Percentiles rank a stretch among this genome's conserved stretches.
phyloP scores from a whole-genome alignment of 768 basidiomycete genomes.

The Suillus plorans region DNA sequence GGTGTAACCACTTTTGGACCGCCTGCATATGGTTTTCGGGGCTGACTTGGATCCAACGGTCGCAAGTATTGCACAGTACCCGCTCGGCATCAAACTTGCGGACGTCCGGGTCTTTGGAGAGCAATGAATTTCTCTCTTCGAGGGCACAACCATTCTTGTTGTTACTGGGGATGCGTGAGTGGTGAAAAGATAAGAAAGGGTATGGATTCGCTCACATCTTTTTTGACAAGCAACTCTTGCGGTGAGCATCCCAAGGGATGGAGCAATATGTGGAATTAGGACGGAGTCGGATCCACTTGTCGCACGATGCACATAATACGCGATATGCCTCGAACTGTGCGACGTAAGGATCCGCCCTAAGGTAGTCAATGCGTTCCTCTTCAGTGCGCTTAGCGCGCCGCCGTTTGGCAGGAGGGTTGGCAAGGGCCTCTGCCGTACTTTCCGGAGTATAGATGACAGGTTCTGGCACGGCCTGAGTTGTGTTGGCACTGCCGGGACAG shows the following conservation, averaged over 20 bases:
- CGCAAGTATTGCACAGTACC: conserved; percentile 67
- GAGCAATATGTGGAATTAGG: conserved; percentile 86
- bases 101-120: conserved; percentile 67
- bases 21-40: conserved; percentile 60
- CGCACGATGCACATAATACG: conserved; percentile 75
- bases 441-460: conserved; percentile 45
- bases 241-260: conserved; percentile 87
- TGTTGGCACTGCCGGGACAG: conserved; percentile 23
- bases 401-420: conserved; percentile 56
- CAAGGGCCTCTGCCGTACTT: conserved; percentile 39
- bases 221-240: conserved; percentile 80
- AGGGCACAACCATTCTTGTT: conserved; percentile 57
- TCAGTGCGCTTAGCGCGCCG: conserved; percentile 76
- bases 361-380: conserved; percentile 71
- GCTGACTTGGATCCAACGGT: conserved; percentile 62
- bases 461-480: conserved; percentile 32
- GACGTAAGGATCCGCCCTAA: conserved; percentile 70
- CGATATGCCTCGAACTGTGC: conserved; percentile 81
- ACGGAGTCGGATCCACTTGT: conserved; percentile 84
- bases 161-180: conserved; percentile 19
- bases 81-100: conserved; percentile 76
- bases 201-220: conserved; percentile 52
- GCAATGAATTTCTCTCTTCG: conserved; percentile 57
- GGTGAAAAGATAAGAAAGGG: conserved; percentile 6
- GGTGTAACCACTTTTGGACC: conserved; percentile 64